Percentiles rank a stretch among this genome's conserved stretches.
These are phyloP conservation scores for Chlorella sp. DNA, from an alignment of 139 green algal species.

Conservation along the genomic window DNA sequence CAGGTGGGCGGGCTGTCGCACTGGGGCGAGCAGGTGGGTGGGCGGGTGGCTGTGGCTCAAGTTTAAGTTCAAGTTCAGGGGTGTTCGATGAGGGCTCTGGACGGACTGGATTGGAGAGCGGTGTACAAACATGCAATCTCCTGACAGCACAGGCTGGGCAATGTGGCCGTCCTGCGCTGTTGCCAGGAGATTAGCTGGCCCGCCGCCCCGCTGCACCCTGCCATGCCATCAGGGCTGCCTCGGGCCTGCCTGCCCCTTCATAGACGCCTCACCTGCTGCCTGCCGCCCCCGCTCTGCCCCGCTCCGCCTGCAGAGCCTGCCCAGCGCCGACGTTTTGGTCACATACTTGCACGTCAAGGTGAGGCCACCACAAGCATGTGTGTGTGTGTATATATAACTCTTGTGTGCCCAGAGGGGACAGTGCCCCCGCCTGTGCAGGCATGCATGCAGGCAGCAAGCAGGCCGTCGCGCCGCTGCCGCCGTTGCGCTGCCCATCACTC, in stretches of 20 bases:
- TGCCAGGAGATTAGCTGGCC: background rate
- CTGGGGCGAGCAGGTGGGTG: constrained; percentile 30
- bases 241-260: background rate
- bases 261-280: background rate
- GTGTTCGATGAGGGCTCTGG: too few species aligned
- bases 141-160: too few species aligned
- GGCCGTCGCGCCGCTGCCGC: too few species aligned
- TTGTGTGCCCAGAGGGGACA: too few species aligned
- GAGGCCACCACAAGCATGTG: background rate
- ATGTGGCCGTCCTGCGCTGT: background rate
- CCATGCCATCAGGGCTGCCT: background rate
- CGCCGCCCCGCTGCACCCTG: background rate
- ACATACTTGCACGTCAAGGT: constrained; percentile 39
- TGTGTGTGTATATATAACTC: background rate
- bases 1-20: constrained; percentile 26
- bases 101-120: too few species aligned
- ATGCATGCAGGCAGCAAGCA: too few species aligned
- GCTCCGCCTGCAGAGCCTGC: constrained; percentile 11
- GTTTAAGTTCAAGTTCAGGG: too few species aligned
- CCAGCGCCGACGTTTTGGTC: constrained; percentile 37
- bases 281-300: background rate
- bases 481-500: background rate
- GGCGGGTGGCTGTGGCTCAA: background rate
- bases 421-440: background rate
- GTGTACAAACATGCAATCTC: too few species aligned